Evolutionary conservation across 352 stramenopile genomes (phyloP).

Genomic region (Phytophthora aleatoria): DNA sequence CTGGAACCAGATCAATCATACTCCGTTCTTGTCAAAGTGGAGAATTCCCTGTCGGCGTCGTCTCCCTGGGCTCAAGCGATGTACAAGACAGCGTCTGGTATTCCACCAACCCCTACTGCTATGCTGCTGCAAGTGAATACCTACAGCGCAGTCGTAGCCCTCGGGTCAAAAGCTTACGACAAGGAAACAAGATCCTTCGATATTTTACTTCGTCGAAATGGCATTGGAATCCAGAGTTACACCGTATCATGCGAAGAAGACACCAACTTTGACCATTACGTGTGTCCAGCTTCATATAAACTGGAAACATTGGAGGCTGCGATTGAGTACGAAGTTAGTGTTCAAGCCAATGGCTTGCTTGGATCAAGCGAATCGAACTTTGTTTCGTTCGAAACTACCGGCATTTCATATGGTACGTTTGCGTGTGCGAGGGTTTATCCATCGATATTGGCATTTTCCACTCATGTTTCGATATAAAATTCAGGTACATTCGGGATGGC

Average conservation of each 20-base stretch:
- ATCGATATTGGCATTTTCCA: background rate
- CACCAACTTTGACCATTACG: background rate
- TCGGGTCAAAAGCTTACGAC: slow-evolving; percentile 26
- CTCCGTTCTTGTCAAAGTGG: slow-evolving; percentile 30
- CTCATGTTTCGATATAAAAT: background rate
- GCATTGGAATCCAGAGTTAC: background rate
- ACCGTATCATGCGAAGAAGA: slow-evolving; percentile 10
- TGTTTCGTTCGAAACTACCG: slow-evolving; percentile 24
- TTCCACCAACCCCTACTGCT: slow-evolving; percentile 30
- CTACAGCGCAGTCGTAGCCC: slow-evolving; percentile 42
- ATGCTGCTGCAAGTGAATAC: slow-evolving; percentile 40
- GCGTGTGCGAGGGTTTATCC: background rate
- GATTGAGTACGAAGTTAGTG: slow-evolving; percentile 34
- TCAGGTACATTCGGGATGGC: slow-evolving; percentile 29
- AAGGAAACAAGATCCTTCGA: slow-evolving; percentile 47
- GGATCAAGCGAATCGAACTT: slow-evolving; percentile 26
- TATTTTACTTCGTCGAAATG: slow-evolving; percentile 18
- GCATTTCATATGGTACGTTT: slow-evolving; percentile 21
- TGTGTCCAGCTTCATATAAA: slow-evolving; percentile 28
- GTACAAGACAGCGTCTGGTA: slow-evolving; percentile 40
- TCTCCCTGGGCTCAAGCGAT: slow-evolving; percentile 19
- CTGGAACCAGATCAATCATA: slow-evolving; percentile 38
- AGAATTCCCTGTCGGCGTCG: slow-evolving; percentile 28
- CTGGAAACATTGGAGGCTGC: slow-evolving; percentile 15
- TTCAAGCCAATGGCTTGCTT: slow-evolving; percentile 35